phyloP scores from a whole-genome alignment of 139 green algal species.

The Tetradesmus obliquus region DNA sequence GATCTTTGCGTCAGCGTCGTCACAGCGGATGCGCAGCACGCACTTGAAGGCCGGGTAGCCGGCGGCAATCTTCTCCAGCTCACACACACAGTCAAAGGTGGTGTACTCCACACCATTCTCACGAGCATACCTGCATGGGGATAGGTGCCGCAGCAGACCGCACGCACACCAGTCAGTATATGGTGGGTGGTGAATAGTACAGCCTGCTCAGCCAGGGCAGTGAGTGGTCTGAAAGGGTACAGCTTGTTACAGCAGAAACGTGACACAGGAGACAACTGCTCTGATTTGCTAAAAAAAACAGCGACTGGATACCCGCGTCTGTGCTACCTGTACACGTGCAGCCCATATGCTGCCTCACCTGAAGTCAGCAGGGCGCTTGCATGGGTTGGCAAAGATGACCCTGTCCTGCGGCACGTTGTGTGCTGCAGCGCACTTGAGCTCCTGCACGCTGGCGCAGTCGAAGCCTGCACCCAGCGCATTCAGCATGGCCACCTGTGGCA shows the following conservation, averaged over 20 bases:
- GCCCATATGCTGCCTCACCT: not conserved
- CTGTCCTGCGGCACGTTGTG: constrained; percentile 65
- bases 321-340: not conserved
- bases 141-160: not conserved
- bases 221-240: not conserved
- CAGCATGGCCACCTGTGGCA: constrained; percentile 57
- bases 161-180: no score
- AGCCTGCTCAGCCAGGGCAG: not conserved
- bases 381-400: constrained; percentile 95
- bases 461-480: constrained; percentile 90
- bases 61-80: constrained; percentile 93
- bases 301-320: not conserved
- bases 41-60: constrained; percentile 60
- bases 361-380: constrained; percentile 90
- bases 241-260: no score
- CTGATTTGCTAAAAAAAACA: not conserved
- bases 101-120: constrained; percentile 50
- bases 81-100: constrained; percentile 86
- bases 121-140: constrained; percentile 19
- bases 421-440: constrained; percentile 67
- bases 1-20: constrained; percentile 63
- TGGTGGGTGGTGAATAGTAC: not conserved
- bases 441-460: constrained; percentile 88
- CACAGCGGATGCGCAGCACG: constrained; percentile 89
- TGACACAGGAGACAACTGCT: no score